phyloP scores from a whole-genome alignment of 2,329 filamentous ascomycete species.

The Aspergillus oerlinghausenensis region DNA sequence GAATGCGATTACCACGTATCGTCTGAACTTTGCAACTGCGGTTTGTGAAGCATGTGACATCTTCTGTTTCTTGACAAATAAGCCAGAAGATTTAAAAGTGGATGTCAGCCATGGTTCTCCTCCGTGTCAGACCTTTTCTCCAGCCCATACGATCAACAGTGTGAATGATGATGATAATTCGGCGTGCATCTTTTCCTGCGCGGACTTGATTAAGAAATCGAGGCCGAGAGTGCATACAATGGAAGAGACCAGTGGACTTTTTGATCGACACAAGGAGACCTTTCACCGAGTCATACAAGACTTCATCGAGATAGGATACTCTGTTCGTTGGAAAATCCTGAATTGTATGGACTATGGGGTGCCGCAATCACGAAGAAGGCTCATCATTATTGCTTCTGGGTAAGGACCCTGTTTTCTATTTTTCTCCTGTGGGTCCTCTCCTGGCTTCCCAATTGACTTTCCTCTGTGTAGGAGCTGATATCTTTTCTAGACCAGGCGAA shows the following conservation, averaged over 20 bases:
- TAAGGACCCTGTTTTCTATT: conserved; percentile 25
- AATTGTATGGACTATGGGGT: conserved; percentile 48
- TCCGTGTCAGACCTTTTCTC: conserved; percentile 72
- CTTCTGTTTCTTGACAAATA: conserved; percentile 39
- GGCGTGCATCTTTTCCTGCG: conserved; percentile 47
- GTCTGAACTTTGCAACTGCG: conserved; percentile 51
- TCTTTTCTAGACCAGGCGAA: conserved; percentile 61
- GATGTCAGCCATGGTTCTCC: conserved; percentile 73
- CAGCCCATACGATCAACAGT: conserved; percentile 58
- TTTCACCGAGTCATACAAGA: conserved; percentile 59
- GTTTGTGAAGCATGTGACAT: conserved; percentile 40
- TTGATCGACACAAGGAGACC: conserved; percentile 50
- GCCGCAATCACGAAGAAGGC: conserved; percentile 44
- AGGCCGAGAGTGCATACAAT: conserved; percentile 68
- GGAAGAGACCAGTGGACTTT: conserved; percentile 72
- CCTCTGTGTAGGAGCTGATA: neutral
- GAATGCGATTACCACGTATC: conserved; percentile 55
- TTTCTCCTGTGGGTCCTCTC: neutral
- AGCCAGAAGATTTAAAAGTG: conserved; percentile 39
- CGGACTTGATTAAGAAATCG: conserved; percentile 52
- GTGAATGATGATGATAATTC: conserved; percentile 64
- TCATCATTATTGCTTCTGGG: conserved; percentile 53
- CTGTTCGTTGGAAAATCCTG: conserved; percentile 63
- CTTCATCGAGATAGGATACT: conserved; percentile 63
- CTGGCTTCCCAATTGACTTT: neutral